phyloP scores from a whole-genome alignment of 768 basidiomycete genomes.

The Pleurotus giganteus region DNA sequence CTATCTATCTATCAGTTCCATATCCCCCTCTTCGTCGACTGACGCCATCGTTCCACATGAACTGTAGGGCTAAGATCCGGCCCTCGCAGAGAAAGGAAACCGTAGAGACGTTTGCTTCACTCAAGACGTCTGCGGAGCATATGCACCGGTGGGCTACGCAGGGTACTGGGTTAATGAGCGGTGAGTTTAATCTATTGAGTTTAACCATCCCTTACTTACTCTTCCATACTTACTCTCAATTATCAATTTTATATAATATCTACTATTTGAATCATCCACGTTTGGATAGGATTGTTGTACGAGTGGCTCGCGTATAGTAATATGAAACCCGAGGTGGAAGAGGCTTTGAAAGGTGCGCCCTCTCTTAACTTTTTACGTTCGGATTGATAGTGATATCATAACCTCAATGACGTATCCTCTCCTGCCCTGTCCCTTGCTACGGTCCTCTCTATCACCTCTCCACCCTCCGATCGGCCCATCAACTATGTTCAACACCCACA shows the following conservation, averaged over 20 bases:
- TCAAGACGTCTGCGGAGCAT: slow-evolving; percentile 2
- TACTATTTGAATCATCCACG: neutral
- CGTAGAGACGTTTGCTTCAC: slow-evolving; percentile 7
- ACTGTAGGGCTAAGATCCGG: neutral
- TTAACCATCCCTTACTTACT: neutral
- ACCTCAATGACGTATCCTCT: neutral
- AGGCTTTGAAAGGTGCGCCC: neutral
- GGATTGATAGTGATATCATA: neutral
- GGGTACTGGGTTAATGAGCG: slow-evolving; percentile 5
- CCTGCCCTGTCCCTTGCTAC: neutral
- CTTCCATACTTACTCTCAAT: neutral
- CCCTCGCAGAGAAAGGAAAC: slow-evolving; percentile 3
- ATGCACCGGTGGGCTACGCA: slow-evolving; percentile 1
- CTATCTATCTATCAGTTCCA: neutral
- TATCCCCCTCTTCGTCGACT: neutral
- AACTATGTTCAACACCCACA: neutral
- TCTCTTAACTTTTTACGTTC: too few relatives aligned
- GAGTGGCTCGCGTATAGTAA: slow-evolving; percentile 9
- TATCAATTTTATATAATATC: too few relatives aligned
- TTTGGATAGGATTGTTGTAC: neutral
- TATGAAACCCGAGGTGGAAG: slow-evolving; percentile 3
- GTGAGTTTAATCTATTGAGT: neutral
- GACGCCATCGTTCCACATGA: neutral
- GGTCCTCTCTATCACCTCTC: slow-evolving; percentile 2
- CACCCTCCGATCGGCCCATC: neutral